These are phyloP conservation scores for Nicotiana sylvestris DNA, from an alignment of 257 asterid species.

Conservation along the genomic window DNA sequence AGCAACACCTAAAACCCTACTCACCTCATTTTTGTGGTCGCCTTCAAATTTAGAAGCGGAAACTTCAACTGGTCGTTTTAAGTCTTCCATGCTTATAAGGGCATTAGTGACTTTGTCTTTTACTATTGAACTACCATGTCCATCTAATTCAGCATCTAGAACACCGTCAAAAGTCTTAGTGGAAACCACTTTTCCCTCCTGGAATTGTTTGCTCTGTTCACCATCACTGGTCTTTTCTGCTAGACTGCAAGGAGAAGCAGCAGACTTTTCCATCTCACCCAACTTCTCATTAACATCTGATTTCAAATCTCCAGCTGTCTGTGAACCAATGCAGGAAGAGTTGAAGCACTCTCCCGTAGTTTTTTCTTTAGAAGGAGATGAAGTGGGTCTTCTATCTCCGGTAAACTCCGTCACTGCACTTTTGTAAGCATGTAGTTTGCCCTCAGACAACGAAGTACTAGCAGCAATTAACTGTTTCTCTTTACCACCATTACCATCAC, in stretches of 20 bases:
- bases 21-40: constrained; percentile 20
- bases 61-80: constrained; percentile 13
- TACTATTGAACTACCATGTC: background rate
- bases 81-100: constrained; percentile 14
- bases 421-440: constrained; percentile 12
- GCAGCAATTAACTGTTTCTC: constrained; percentile 24
- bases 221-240: constrained; percentile 23
- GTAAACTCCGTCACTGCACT: constrained; percentile 1
- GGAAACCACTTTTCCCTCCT: constrained; percentile 17
- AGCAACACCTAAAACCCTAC: constrained; percentile 11
- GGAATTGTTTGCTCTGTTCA: constrained; percentile 19
- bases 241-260: constrained; percentile 8
- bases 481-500: constrained; percentile 26
- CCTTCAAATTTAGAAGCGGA: constrained; percentile 10
- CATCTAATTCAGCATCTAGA: constrained; percentile 3
- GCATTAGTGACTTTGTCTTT: constrained; percentile 8
- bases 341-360: constrained; percentile 16
- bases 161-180: constrained; percentile 16
- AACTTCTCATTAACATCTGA: constrained; percentile 20
- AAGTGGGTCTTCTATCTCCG: constrained; percentile 15
- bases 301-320: constrained; percentile 20
- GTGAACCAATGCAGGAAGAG: constrained; percentile 16
- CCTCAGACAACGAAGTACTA: constrained; percentile 14
- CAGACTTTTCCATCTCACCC: constrained; percentile 13
- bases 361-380: constrained; percentile 13